Base-by-base conservation (phyloP, 768 basidiomycete genomes). In the Pholiota microspora region DNA sequence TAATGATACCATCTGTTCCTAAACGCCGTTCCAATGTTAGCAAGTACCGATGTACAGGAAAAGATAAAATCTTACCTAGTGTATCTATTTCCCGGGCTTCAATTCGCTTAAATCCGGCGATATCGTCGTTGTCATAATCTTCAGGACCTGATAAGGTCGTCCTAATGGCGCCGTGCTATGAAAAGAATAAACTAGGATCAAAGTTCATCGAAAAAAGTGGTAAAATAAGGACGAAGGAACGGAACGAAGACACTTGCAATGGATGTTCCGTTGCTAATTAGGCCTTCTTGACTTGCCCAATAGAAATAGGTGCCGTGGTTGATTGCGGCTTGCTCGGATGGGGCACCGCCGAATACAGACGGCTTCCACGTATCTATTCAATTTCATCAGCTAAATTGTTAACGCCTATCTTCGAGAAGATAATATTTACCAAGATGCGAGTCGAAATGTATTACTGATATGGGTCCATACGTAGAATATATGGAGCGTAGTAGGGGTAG, bases 271-370 rank as follows among this genome's bases (percentile, higher is more conserved):
- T 89, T 88, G 62, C 76, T 77, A 58, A 95, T 86, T 40, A 92
- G 73, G 2, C 92, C 92, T 63, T 92, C 89, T 61, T 87, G 81
- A 56, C 84, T 85, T 0, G 93, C 93, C 80, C 89, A 89, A 71
- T 91, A 94, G 70, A 94, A 94, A 73, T 93, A 94, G 2, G 89
- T 92, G 10, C 92, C 92, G 56, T 94, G 92, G 56, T 89, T 93
- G 59, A 94, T 84, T 18, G 84, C 83, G 0, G 86, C 88, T 54
- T 85, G 85, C 0, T 78, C 76, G 24, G 85, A 85, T 3, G 86
- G 87, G 2, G 88, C 83, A 8, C 86, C 86, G 21, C 88, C 88
- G 63, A 89, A 89, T 8, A 88, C 83, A 28, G 80, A 74, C 3
- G 87, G 86, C 62, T 85, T 87, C 88, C 87, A 89, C 9, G 86